A percentile compares a stretch with the other conserved stretches of the same genome.
Evolutionary conservation across 2,329 filamentous ascomycete species (phyloP).

Genomic region (Fusarium liriodendri): DNA sequence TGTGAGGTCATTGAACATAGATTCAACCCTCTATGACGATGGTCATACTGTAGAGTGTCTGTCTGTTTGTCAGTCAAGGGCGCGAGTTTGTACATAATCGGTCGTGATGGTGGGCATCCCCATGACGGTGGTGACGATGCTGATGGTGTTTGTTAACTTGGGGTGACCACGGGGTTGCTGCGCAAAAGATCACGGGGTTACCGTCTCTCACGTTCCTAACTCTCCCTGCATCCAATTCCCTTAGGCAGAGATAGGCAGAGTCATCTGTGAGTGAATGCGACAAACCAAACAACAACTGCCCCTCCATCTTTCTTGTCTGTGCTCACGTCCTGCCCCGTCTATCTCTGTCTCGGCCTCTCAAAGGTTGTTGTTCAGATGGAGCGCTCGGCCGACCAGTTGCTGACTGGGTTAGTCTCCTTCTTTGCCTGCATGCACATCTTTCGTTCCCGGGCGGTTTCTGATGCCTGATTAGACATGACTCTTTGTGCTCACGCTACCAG

Average conservation of each 20-base stretch:
- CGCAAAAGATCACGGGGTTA: slow-evolving; percentile 1
- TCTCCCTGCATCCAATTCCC: not conserved
- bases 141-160: slow-evolving; percentile 2
- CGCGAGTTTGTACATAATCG: slow-evolving; percentile 1
- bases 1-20: slow-evolving; percentile 36
- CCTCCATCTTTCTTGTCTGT: slow-evolving; percentile 13
- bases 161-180: not conserved
- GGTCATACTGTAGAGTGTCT: slow-evolving; percentile 1
- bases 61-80: not conserved
- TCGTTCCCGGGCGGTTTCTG: slow-evolving; percentile 12
- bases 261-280: not conserved
- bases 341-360: slow-evolving; percentile 3
- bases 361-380: slow-evolving; percentile 5
- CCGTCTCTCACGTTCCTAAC: not conserved
- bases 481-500: slow-evolving; percentile 8
- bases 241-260: slow-evolving; percentile 28
- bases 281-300: slow-evolving; percentile 6
- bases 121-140: slow-evolving; percentile 2
- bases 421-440: slow-evolving; percentile 16
- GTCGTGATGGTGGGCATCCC: slow-evolving; percentile 16
- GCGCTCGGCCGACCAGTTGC: slow-evolving; percentile 10
- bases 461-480: slow-evolving; percentile 34
- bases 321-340: slow-evolving; percentile 9
- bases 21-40: slow-evolving; percentile 29
- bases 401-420: not conserved